Percentiles rank a stretch among this genome's conserved stretches.
Evolutionary conservation across 2,329 filamentous ascomycete genomes (phyloP).

Genomic region (Fragosphaeria purpurea): DNA sequence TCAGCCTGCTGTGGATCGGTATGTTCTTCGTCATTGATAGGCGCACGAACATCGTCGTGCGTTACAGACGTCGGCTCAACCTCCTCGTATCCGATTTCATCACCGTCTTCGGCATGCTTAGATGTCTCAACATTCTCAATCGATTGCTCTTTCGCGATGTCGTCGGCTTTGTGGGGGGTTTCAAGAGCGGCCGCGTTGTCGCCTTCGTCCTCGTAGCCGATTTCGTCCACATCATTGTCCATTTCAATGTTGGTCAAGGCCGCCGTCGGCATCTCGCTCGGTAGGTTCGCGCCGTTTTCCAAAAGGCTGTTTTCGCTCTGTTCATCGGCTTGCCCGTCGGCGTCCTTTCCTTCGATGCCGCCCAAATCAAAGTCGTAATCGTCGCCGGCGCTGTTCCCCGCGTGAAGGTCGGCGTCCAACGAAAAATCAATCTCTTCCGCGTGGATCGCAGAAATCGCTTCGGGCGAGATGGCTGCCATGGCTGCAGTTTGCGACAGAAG

Average conservation of each 20-base stretch:
- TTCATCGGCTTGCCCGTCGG: not conserved
- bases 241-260: conserved; percentile 2
- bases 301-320: no score
- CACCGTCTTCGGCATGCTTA: conserved; percentile 14
- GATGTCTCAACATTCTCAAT: conserved; percentile 7
- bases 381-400: conserved; percentile 16
- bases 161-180: not conserved
- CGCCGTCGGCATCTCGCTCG: not conserved
- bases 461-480: conserved; percentile 14
- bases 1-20: not conserved
- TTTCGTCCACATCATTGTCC: conserved; percentile 10
- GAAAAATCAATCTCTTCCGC: conserved; percentile 15
- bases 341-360: conserved; percentile 12
- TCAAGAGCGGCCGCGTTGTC: not conserved
- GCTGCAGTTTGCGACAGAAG: not conserved
- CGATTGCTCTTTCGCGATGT: conserved; percentile 4
- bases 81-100: conserved; percentile 30
- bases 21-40: not conserved
- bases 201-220: conserved; percentile 13
- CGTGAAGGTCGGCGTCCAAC: conserved; percentile 11
- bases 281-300: not conserved
- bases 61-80: conserved; percentile 9
- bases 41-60: conserved; percentile 2
- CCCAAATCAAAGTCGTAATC: conserved; percentile 23
- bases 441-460: conserved; percentile 4